Conservation (phyloP, 2,329 filamentous ascomycete species). For the Ceratocystis huliohia region DNA sequence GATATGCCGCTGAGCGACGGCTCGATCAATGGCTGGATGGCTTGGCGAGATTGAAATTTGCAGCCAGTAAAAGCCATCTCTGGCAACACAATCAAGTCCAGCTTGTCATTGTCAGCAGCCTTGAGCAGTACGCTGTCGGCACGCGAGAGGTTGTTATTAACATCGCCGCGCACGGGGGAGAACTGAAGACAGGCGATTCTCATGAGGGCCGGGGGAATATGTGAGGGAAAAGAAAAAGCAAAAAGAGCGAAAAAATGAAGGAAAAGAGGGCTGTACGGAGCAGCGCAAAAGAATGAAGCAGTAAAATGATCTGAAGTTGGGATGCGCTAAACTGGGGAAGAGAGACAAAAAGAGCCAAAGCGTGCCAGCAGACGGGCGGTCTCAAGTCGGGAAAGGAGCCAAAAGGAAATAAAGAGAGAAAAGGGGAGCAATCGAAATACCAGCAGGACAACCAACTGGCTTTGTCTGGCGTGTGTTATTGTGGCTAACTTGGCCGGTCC, state of each 20-base stretch:
- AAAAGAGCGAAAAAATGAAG: background rate
- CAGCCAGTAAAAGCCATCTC: conserved; percentile 70
- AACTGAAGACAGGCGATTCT: conserved; percentile 61
- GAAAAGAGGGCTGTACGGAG: background rate
- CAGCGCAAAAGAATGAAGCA: background rate
- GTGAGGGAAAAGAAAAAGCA: background rate
- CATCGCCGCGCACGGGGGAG: conserved; percentile 54
- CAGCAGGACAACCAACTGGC: background rate
- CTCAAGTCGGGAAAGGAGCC: too few relatives aligned
- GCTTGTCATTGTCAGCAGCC: conserved; percentile 13
- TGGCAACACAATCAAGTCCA: conserved; percentile 58
- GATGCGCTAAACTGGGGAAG: background rate
- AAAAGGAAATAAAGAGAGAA: background rate
- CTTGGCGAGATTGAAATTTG: conserved; percentile 57
- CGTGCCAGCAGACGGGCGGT: background rate
- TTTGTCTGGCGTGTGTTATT: background rate
- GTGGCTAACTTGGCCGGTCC: background rate
- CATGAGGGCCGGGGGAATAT: conserved; percentile 32
- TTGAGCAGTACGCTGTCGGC: conserved; percentile 52
- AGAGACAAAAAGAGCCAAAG: background rate
- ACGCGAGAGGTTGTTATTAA: conserved; percentile 56
- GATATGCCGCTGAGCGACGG: conserved; percentile 51
- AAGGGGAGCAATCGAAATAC: background rate
- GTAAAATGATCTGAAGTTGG: too few relatives aligned
- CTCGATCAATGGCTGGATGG: conserved; percentile 60